Conservation (phyloP, 192 early-diverging fungal genomes). For the Coemansia sp. region DNA sequence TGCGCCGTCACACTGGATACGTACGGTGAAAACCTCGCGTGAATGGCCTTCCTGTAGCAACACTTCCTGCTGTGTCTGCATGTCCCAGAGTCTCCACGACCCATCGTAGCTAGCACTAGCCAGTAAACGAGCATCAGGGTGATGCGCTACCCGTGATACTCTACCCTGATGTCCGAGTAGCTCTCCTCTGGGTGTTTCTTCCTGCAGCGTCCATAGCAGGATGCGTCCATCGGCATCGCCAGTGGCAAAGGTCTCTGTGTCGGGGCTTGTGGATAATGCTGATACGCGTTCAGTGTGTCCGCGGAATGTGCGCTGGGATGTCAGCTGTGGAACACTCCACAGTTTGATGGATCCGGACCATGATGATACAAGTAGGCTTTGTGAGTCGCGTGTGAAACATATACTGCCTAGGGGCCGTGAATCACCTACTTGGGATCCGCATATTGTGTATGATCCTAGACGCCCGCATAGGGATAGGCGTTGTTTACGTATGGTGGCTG, state of each 20-base stretch:
- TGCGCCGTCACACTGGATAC: slow-evolving; percentile 89
- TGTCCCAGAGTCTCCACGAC: slow-evolving; percentile 98
- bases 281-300: slow-evolving; percentile 89
- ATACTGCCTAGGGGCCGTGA: slow-evolving; percentile 77
- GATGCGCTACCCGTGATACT: slow-evolving; percentile 83
- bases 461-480: slow-evolving; percentile 53
- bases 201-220: slow-evolving; percentile 80
- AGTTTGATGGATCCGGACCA: slow-evolving; percentile 85
- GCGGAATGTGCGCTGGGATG: slow-evolving; percentile 55
- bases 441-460: slow-evolving; percentile 58
- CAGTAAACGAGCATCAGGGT: slow-evolving; percentile 82
- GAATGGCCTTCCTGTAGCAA: slow-evolving; percentile 94
- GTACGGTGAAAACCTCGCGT: slow-evolving; percentile 86
- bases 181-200: slow-evolving; percentile 70
- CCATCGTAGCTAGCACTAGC: slow-evolving; percentile 69
- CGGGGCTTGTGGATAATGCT: slow-evolving; percentile 60
- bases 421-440: slow-evolving; percentile 84
- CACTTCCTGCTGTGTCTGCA: slow-evolving; percentile 68
- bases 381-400: slow-evolving; percentile 77
- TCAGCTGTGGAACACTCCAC: slow-evolving; percentile 79
- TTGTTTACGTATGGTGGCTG: too few relatives aligned
- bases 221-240: slow-evolving; percentile 77
- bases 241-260: slow-evolving; percentile 73
- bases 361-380: slow-evolving; percentile 71
- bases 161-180: slow-evolving; percentile 80